A percentile compares a stretch with the other conserved stretches of the same genome.
Evolutionary conservation across 176 grass and related monocot species (phyloP).

Genomic region (Dendrocalamus sinicus): DNA sequence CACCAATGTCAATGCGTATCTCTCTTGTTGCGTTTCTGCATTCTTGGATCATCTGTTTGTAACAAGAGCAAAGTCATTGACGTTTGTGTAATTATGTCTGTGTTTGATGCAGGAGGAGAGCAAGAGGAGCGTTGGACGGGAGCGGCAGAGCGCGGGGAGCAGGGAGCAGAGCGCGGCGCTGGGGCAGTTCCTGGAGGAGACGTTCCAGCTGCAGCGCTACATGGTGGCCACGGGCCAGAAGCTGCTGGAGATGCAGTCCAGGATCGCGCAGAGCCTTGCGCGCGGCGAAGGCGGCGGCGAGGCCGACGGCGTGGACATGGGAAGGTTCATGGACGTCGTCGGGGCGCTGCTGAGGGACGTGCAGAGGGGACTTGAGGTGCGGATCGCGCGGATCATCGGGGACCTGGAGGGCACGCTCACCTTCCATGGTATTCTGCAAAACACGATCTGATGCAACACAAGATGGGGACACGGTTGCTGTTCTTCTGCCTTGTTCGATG

Average conservation of each 20-base stretch:
- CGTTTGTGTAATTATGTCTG: background rate
- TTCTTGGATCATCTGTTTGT: background rate
- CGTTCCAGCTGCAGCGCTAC: slow-evolving; percentile 81
- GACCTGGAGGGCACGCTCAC: slow-evolving; percentile 84
- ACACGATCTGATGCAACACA: slow-evolving; percentile 24
- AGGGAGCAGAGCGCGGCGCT: slow-evolving; percentile 51
- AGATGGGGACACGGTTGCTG: background rate
- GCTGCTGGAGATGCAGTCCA: slow-evolving; percentile 74
- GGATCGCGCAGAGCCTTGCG: slow-evolving; percentile 48
- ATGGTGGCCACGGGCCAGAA: slow-evolving; percentile 89
- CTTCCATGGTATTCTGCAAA: slow-evolving; percentile 77
- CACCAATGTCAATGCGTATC: background rate
- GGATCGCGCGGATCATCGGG: slow-evolving; percentile 76
- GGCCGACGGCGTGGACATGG: slow-evolving; percentile 54
- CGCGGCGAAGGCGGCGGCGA: background rate
- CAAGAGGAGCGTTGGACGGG: slow-evolving; percentile 50
- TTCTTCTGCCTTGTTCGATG: background rate
- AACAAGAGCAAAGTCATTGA: background rate
- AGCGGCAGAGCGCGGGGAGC: slow-evolving; percentile 29
- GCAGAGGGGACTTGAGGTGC: slow-evolving; percentile 79
- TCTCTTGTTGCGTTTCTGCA: background rate
- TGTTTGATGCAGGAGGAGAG: slow-evolving; percentile 54
- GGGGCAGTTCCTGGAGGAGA: slow-evolving; percentile 69
- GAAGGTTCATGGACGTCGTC: slow-evolving; percentile 67
- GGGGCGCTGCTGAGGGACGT: slow-evolving; percentile 72